A percentile compares a stretch with the other conserved stretches of the same genome.
These are phyloP conservation scores for Aristolochia contorta DNA, from an alignment of 164 flowering plant genomes.

Conservation along the genomic window DNA sequence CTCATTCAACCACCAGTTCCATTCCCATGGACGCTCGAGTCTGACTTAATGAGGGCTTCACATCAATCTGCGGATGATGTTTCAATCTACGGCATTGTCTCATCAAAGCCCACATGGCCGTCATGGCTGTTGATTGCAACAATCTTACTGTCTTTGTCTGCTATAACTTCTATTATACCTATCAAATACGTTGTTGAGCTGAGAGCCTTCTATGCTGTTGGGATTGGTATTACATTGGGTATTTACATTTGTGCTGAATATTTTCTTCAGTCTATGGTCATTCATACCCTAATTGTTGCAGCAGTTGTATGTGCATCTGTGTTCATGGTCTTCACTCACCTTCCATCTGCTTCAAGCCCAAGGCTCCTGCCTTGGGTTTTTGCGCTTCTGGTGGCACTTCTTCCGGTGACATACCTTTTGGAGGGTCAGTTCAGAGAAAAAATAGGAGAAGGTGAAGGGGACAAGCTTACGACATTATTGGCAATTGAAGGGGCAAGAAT, in stretches of 20 bases:
- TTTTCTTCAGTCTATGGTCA: conserved; percentile 63
- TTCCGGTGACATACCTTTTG: conserved; percentile 86
- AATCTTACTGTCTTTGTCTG: conserved; percentile 72
- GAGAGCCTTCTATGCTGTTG: conserved; percentile 68
- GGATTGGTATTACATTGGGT: conserved; percentile 81
- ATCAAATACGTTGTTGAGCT: conserved; percentile 82
- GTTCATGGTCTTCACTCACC: conserved; percentile 84
- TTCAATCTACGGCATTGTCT: conserved; percentile 80
- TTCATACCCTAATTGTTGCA: conserved; percentile 67
- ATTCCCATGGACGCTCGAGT: conserved; percentile 67
- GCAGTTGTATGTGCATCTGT: conserved; percentile 79
- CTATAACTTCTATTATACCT: conserved; percentile 74
- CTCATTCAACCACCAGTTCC: conserved; percentile 89
- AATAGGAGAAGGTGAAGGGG: conserved; percentile 36
- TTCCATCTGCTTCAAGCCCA: conserved; percentile 94
- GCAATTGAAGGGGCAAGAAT: conserved; percentile 97
- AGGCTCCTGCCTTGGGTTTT: conserved; percentile 87
- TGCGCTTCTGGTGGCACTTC: conserved; percentile 90
- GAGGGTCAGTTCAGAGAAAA: conserved; percentile 84
- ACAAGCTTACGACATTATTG: conserved; percentile 52
- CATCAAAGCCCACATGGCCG: conserved; percentile 91
- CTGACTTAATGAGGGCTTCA: conserved; percentile 75
- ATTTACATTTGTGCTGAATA: conserved; percentile 84
- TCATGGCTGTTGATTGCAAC: conserved; percentile 90
- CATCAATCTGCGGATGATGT: conserved; percentile 84